Evolutionary conservation across 73 alveolate genomes (phyloP), one percentile per base, ranked within the genome.

Genomic region (Tetrahymena malaccensis): DNA sequence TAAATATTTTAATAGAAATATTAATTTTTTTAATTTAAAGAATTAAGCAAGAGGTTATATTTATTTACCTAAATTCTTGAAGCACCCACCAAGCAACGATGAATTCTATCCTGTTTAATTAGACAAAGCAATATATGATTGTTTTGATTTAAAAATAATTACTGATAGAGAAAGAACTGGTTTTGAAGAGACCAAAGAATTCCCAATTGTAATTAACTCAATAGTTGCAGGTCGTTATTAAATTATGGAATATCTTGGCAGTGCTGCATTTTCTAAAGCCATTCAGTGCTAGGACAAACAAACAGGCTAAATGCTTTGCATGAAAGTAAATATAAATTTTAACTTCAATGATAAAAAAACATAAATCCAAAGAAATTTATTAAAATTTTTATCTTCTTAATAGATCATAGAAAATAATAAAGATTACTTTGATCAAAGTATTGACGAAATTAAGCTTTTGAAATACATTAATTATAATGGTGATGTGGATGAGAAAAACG

Each of bases 151-250:
- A 94, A 98, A 99, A 93, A 99, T 99, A 19, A 99, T 99, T 16
- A 99, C 98, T 93, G 99, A 99, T 96, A 98, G 99, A 93, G 99
- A 99, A 96, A 99, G 99, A 97, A 99, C 99, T 0, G 99, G 99
- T 55, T 99, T 99, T 95, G 99, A 99, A 96, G 99, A 99, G 95
- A 97, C 99, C 33, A 99, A 99, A 96, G 99, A 98, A 93, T 97
- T 98, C 96, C 99, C 98, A 37, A 98, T 99, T n/a, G 99, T 99
- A 34, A 97, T 98, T 22, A 98, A 98, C 96, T 97, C 98, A 50
- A 98, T 98, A 89, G 98, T 98, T 4, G 99, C 99, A 0, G 99
- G 99, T n/a, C 96, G 99, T 95, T 99, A 99, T 94, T 98, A 98
- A 96, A 99, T 99, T 43, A 96, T 98, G 70, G 99, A 99, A 97